Evolutionary conservation across 164 flowering plant species (phyloP).

Genomic region (Houttuynia cordata): DNA sequence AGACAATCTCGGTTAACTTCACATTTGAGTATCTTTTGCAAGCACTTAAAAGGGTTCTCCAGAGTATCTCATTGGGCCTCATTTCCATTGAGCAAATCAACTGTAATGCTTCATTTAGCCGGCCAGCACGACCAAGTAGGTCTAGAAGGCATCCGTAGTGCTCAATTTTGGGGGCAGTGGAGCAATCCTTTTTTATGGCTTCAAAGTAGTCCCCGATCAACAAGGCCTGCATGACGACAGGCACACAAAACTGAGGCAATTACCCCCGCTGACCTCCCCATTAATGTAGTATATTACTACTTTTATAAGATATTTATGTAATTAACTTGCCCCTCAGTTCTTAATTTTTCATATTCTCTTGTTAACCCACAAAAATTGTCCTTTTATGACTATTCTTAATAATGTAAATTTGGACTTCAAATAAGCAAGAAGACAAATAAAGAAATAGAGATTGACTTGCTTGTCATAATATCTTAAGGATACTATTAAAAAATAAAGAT

Average conservation of each 20-base stretch:
- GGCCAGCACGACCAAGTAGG: slow-evolving; percentile 17
- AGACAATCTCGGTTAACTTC: slow-evolving; percentile 12
- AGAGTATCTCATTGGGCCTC: slow-evolving; percentile 12
- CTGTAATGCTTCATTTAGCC: slow-evolving; percentile 13
- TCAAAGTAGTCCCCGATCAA: slow-evolving; percentile 14
- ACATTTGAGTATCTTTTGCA: slow-evolving; percentile 10
- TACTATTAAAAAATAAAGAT: no score
- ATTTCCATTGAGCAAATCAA: slow-evolving; percentile 13
- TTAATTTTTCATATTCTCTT: no score
- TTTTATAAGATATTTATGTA: no score
- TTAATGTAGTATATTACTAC: no score
- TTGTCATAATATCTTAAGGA: no score
- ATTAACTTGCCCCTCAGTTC: no score
- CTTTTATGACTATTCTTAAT: no score
- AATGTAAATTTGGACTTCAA: no score
- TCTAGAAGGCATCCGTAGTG: slow-evolving; percentile 21
- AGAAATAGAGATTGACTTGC: no score
- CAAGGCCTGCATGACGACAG: slow-evolving; percentile 17
- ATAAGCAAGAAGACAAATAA: no score
- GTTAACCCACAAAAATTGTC: slow-evolving; percentile 16
- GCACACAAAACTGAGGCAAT: slow-evolving; percentile 16
- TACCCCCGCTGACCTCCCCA: no score
- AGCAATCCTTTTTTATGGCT: slow-evolving; percentile 8
- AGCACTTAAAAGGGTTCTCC: slow-evolving; percentile 21
- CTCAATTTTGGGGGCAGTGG: slow-evolving; percentile 14